Base-by-base conservation (phyloP, 2,329 filamentous ascomycete genomes). In the Aspergillus arachidicola region DNA sequence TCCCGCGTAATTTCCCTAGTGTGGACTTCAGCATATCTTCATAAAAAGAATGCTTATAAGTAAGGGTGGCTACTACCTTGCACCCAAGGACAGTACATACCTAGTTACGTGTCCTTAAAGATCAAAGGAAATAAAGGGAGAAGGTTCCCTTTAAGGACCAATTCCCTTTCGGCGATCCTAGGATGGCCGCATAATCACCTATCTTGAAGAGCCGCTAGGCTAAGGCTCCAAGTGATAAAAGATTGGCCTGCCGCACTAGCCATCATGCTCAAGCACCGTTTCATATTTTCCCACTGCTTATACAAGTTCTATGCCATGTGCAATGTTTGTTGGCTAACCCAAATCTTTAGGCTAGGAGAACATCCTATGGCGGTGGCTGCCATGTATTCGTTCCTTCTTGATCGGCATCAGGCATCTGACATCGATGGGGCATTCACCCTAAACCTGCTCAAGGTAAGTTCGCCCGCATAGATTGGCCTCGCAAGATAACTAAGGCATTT, bases 401-500 rank as follows among this genome's bases (percentile, higher is more conserved):
- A 84, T 72, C 80, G 82, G 30, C 78, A 82, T 65, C 80, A 80
- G 60, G 81, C 80, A 7, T 76, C 77, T 28, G 82, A 84, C 69
- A 78, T 79, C 64, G 79, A 82, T 59, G 81, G 81, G 9, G 69
- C 75, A 26, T 68, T 84, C 43, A 79, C 80, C 3, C 67, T 75
- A 16, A 79, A 78, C 60, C 79, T 84, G 43, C 72, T 84, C 4
- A 80, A 81, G 78, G 82, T 83, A 73, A 68, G 67, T 62, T 36
- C 32, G n/a, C 53, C 10, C 10, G 38, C 56, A 12, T 38, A n/a
- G 36, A n/a, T n/a, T 16, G 16, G 10, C 41, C 43, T 50, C 19
- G 56, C 32, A 23, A 19, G 45, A 57, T 26, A 26, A 61, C 73
- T 79, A 63, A 79, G 62, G 41, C 30, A 28, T 32, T 32, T n/a